phyloP scores from a whole-genome alignment of 1,284 basidiomycete genomes.

The Boletus sp. region DNA sequence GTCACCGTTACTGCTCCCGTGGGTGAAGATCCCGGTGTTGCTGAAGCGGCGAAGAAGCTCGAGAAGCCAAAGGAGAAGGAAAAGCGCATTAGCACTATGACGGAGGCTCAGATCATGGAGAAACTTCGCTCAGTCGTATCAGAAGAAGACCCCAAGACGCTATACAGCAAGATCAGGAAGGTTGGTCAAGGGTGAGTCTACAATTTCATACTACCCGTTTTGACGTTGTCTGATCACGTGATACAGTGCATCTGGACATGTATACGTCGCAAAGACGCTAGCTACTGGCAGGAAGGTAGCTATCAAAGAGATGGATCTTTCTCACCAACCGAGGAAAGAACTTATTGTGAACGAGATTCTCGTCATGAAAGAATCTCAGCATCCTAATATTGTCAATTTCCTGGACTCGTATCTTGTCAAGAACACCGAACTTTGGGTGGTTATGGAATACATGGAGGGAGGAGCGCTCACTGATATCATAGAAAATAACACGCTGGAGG shows the following conservation, averaged over 20 bases:
- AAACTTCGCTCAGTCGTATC: slow-evolving; percentile 89
- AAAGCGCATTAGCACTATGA: slow-evolving; percentile 94
- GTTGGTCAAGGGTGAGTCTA: slow-evolving; percentile 86
- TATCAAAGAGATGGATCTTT: slow-evolving; percentile 99
- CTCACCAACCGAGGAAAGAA: slow-evolving; percentile 95
- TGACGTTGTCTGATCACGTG: slow-evolving; percentile 29
- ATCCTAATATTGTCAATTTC: slow-evolving; percentile 99
- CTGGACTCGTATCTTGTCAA: slow-evolving; percentile 90
- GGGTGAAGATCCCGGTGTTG: slow-evolving; percentile 47
- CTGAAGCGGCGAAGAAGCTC: slow-evolving; percentile 65
- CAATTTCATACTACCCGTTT: background rate
- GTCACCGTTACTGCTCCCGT: slow-evolving; percentile 44
- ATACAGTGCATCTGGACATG: slow-evolving; percentile 91
- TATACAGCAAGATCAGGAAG: slow-evolving; percentile 98
- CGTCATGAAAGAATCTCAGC: slow-evolving; percentile 98
- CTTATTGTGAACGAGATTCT: slow-evolving; percentile 98
- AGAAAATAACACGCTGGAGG: slow-evolving; percentile 93
- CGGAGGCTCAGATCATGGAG: slow-evolving; percentile 97
- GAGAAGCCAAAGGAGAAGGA: slow-evolving; percentile 54
- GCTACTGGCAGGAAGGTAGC: slow-evolving; percentile 89
- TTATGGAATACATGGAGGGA: slow-evolving; percentile 99
- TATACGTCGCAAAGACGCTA: slow-evolving; percentile 96
- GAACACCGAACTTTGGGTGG: slow-evolving; percentile 95
- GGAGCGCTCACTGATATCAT: slow-evolving; percentile 97
- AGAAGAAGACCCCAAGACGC: slow-evolving; percentile 79